Conservation (phyloP, 768 basidiomycete species). For the Exidia glandulosa region DNA sequence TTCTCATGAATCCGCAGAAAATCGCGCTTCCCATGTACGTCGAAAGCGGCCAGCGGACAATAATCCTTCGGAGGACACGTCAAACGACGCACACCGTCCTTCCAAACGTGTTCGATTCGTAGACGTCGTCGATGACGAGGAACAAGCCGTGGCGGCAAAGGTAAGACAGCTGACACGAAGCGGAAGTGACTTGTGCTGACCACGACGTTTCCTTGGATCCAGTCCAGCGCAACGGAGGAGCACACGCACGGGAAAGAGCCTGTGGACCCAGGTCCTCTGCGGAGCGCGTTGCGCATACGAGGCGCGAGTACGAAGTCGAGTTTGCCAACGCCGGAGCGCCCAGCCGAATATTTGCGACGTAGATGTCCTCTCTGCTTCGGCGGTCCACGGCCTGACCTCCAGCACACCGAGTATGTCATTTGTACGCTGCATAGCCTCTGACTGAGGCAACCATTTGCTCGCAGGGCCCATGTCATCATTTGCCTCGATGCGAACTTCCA, state of each 20-base stretch:
- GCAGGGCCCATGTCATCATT: slow-evolving; percentile 1
- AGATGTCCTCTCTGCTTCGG: slow-evolving; percentile 3
- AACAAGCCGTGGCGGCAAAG: no score
- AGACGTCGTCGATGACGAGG: no score
- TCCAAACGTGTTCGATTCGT: no score
- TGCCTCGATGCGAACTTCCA: slow-evolving; percentile 3
- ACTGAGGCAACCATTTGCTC: no score
- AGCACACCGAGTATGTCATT: neutral
- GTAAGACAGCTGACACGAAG: no score
- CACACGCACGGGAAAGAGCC: neutral
- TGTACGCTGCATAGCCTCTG: neutral
- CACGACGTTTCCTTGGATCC: neutral
- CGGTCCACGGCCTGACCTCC: neutral
- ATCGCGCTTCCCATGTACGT: no score
- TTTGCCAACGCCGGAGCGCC: neutral
- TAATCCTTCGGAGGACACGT: no score
- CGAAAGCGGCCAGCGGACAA: no score
- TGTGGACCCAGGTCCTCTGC: neutral
- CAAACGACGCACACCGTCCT: no score
- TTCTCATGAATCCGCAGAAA: no score
- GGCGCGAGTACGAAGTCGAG: neutral
- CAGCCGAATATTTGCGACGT: neutral
- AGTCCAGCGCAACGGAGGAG: neutral
- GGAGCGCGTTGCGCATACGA: no score
- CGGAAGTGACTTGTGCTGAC: no score